Conservation (phyloP, 225 moss, liverwort and hornwort species). For the Anthoceros angustus region DNA sequence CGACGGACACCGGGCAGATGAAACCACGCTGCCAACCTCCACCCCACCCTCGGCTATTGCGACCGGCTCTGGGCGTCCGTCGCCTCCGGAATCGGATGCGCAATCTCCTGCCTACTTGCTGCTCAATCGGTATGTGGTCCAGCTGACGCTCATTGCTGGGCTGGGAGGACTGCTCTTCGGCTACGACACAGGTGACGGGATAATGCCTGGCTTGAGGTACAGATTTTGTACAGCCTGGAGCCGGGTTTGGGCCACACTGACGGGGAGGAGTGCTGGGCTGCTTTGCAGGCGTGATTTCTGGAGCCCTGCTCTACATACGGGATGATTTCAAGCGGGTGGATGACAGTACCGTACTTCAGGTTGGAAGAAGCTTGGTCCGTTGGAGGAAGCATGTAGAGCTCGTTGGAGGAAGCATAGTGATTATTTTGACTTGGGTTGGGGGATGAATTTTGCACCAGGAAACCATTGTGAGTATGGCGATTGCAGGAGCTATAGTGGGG, state of each 20-base stretch:
- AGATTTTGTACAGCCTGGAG: too few species aligned
- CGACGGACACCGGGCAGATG: too few species aligned
- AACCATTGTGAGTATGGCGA: slow-evolving; percentile 89
- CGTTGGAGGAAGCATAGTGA: background rate
- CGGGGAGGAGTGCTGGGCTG: too few species aligned
- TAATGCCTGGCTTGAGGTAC: too few species aligned
- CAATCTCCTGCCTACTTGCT: background rate
- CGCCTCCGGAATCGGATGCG: background rate
- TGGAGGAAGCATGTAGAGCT: background rate
- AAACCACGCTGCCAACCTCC: too few species aligned
- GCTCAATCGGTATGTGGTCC: slow-evolving; percentile 25
- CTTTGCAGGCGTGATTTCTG: slow-evolving; percentile 96
- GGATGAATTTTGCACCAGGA: slow-evolving; percentile 26
- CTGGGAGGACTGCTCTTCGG: slow-evolving; percentile 84
- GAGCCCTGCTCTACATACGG: slow-evolving; percentile 81
- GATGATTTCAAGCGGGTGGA: slow-evolving; percentile 72
- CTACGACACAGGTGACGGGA: slow-evolving; percentile 99
- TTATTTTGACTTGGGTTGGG: background rate
- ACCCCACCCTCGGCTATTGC: too few species aligned
- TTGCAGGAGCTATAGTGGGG: slow-evolving; percentile 72
- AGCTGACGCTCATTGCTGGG: slow-evolving; percentile 63
- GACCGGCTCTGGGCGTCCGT: too few species aligned
- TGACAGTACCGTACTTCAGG: slow-evolving; percentile 64
- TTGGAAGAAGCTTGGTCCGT: slow-evolving; percentile 7
- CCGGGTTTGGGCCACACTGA: too few species aligned